Base-by-base conservation (phyloP, 805 yeast species). In the Starmerella apicola region DNA sequence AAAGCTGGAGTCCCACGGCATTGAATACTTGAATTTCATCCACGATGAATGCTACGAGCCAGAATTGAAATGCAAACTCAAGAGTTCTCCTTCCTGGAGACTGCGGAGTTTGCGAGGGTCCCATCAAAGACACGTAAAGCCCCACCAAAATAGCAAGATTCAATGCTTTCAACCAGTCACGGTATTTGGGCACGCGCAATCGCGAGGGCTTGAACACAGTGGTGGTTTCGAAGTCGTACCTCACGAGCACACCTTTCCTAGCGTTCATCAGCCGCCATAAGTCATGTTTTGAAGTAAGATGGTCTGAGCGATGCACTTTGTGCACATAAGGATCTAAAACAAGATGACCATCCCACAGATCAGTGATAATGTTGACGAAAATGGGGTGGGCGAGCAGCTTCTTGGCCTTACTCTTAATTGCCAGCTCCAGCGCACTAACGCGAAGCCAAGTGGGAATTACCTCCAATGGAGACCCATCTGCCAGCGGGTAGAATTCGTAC, bases 281-380 rank as follows among this genome's bases (percentile, higher is more conserved):
- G 26, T 58, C 59, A 7, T 53, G 46, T n/a, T 41, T 28, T 7
- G 45, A 20, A 15, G 37, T 24, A 20, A 53, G 39, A 13, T 37
- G 22, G n/a, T 50, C 52, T 41, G 47, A 41, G 17, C 58, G 51
- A 52, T 53, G 64, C 20, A 51, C 55, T 45, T 52, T 63, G 54
- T 54, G 63, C 55, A 51, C 60, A 31, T 37, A 60, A 7, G 63
- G 55, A 31, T 63, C 60, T 29, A 61, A 58, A 49, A 62, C 66
- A 20, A 72, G 57, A 23, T 69, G 70, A 0, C 78, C 78, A 42
- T 66, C 65, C 63, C 74, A 72, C 25, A 72, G 63, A 36, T 68
- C 65, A 36, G 67, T 66, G 28, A 72, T 49, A 5, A 70, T 64
- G 23, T 66, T 63, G 4, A 65, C 62, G 2, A 72, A 63, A 4